Conservation (phyloP, 179 eudicot genomes). For the Nepenthes alata region DNA sequence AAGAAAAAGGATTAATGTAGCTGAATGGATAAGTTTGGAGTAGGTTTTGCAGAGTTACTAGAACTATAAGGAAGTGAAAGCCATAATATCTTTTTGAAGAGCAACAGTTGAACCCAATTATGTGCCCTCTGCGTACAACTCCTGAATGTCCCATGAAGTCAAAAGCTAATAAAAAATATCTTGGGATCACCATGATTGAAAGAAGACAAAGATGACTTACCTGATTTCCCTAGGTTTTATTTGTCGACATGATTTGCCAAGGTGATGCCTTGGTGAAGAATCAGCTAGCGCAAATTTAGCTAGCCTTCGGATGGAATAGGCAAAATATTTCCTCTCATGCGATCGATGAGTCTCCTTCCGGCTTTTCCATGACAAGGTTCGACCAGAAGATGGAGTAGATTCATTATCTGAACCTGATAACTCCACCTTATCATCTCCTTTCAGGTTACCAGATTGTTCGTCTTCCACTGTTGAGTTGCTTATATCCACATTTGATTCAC, state of each 20-base stretch:
- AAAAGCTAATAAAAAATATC: neutral
- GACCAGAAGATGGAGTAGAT: constrained; percentile 42
- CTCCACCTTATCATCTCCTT: constrained; percentile 23
- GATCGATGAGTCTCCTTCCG: constrained; percentile 30
- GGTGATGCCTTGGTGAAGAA: constrained; percentile 38
- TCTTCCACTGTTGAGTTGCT: constrained; percentile 14
- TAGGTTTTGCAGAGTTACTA: too few relatives aligned
- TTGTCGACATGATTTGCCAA: constrained; percentile 77
- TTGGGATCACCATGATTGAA: too few relatives aligned
- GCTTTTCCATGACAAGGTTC: constrained; percentile 82
- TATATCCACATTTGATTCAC: constrained; percentile 26
- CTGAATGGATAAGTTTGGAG: too few relatives aligned
- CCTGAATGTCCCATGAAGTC: too few relatives aligned
- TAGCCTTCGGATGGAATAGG: constrained; percentile 34
- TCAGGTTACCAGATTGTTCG: constrained; percentile 18
- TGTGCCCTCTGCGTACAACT: too few relatives aligned
- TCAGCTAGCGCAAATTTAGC: constrained; percentile 25
- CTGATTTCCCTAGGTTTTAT: constrained; percentile 48
- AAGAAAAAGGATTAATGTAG: too few relatives aligned
- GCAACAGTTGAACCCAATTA: too few relatives aligned
- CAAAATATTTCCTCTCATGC: constrained; percentile 30
- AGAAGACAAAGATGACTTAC: constrained; percentile 20
- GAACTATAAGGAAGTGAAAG: too few relatives aligned
- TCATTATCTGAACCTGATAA: constrained; percentile 50
- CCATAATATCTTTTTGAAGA: too few relatives aligned